Base-by-base conservation (phyloP, 2,329 filamentous ascomycete species). In the Clonostachys sp. region DNA sequence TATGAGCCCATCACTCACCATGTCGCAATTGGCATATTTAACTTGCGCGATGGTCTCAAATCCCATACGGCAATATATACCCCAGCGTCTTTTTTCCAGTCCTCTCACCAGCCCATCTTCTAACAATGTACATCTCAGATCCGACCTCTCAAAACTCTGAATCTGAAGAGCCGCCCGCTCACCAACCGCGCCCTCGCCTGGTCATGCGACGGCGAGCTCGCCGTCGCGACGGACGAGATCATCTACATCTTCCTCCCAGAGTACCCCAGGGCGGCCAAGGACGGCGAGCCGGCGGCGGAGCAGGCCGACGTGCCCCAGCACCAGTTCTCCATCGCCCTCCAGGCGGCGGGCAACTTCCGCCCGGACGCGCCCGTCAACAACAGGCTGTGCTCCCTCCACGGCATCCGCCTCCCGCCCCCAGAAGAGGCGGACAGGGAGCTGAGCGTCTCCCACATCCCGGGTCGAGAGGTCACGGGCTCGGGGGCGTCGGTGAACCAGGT, bases 171-270 rank as follows among this genome's bases (percentile, higher is more conserved):
- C 12, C 62, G 73, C 5, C 71, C 74, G 16, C 60, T 74, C 50
- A 69, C 70, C 30, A 66, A 66, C 5, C 70, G 71, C 48, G 62
- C 67, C 2, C 53, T 73, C 9, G 57, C 73, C 35, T 82, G 78
- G 74, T 83, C 79, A 18, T 74, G 73, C 51, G 79, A 83, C 46
- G 76, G 73, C 20, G 79, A 81, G 55, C 65, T 83, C 6, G 79
- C 78, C 34, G 68, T 81, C 34, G 74, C 71, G 3, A 74, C 75
- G n/a, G 75, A 80, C 51, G 79, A 83, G 57, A 75, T 73, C 40
- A 64, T 81, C 33, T 67, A 74, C 53, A 60, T 80, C 42, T 78
- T 72, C 49, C 57, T 79, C 6, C 77, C 77, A 5, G 71, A 77
- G 41, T 78, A 63, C 41, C 52, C 60, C 3, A 16, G 34, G 39